A percentile compares a stretch with the other conserved stretches of the same genome.
Evolutionary conservation across 352 stramenopile species (phyloP).

Genomic region (Phytophthora agathidicida): DNA sequence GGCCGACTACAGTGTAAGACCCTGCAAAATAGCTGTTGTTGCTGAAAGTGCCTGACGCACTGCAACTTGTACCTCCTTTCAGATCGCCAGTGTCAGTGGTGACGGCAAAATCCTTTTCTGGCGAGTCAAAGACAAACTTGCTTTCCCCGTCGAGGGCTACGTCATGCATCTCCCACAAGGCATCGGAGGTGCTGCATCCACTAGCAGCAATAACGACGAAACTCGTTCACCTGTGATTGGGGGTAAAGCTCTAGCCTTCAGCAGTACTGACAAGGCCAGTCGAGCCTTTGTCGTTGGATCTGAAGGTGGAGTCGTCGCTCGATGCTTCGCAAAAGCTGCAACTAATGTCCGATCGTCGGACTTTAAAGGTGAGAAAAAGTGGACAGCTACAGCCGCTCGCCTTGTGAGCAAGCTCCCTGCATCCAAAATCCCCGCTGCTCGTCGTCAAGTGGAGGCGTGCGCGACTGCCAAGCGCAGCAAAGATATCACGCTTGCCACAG

Average conservation of each 20-base stretch:
- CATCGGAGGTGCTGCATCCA: background rate
- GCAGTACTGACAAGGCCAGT: conserved; percentile 68
- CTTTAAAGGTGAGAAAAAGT: conserved; percentile 84
- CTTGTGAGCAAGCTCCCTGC: conserved; percentile 65
- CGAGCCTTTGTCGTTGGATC: conserved; percentile 78
- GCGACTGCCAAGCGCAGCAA: conserved; percentile 66
- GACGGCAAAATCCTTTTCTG: conserved; percentile 90
- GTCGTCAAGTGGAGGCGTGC: conserved; percentile 71
- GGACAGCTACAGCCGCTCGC: conserved; percentile 66
- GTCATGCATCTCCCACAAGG: conserved; percentile 60
- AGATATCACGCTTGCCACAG: conserved; percentile 67
- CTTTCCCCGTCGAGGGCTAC: conserved; percentile 86
- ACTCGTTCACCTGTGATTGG: conserved; percentile 45
- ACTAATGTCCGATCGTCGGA: conserved; percentile 50
- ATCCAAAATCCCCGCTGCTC: conserved; percentile 48
- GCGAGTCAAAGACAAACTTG: conserved; percentile 86
- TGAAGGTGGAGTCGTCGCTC: conserved; percentile 68
- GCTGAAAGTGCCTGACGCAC: too few species aligned
- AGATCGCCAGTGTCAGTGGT: conserved; percentile 79
- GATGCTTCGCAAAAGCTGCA: conserved; percentile 66
- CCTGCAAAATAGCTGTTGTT: too few species aligned
- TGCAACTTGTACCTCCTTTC: background rate
- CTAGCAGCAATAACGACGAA: conserved; percentile 15
- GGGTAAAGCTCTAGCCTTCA: conserved; percentile 71
- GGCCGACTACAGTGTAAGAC: conserved; percentile 73